phyloP scores from a whole-genome alignment of 495 filamentous ascomycete genomes.

The Penicillium maclennaniae region DNA sequence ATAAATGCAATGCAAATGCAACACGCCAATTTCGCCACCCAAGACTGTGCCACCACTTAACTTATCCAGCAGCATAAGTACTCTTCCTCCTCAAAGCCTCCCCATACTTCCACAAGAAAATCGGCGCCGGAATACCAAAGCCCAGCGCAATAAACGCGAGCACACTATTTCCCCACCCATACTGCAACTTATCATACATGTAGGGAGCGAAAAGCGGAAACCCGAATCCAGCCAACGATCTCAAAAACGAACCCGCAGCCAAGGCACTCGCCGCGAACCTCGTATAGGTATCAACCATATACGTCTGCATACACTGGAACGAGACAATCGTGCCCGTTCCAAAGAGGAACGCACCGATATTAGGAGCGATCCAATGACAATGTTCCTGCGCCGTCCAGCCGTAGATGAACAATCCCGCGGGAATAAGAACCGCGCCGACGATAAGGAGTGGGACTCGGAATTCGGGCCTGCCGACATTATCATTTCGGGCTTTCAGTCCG shows the following conservation, averaged over 20 bases:
- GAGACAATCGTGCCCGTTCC: conserved; percentile 55
- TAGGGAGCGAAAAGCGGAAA: conserved; percentile 74
- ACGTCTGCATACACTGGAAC: conserved; percentile 71
- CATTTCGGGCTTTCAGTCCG: conserved; percentile 55
- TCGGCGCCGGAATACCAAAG: conserved; percentile 56
- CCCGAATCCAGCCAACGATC: conserved; percentile 65
- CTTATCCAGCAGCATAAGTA: conserved; percentile 60
- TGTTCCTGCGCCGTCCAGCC: conserved; percentile 64
- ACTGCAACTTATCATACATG: conserved; percentile 55
- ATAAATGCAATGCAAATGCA: too few species aligned
- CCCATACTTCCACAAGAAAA: conserved; percentile 60
- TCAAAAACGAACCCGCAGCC: conserved; percentile 61
- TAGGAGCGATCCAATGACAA: conserved; percentile 67
- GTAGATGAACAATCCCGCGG: conserved; percentile 66
- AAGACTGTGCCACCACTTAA: not conserved
- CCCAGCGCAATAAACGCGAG: conserved; percentile 52
- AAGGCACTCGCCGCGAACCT: conserved; percentile 71
- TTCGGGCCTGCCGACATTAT: conserved; percentile 56
- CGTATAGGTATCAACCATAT: conserved; percentile 74
- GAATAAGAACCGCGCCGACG: conserved; percentile 54
- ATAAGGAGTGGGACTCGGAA: conserved; percentile 64
- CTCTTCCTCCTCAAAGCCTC: conserved; percentile 55
- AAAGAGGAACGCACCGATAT: conserved; percentile 63
- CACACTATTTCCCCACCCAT: conserved; percentile 64
- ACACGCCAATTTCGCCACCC: not conserved